A percentile compares a stretch with the other conserved stretches of the same genome.
Evolutionary conservation across 1,284 basidiomycete species (phyloP).

Genomic region (Cutaneotrichosporon sp.): DNA sequence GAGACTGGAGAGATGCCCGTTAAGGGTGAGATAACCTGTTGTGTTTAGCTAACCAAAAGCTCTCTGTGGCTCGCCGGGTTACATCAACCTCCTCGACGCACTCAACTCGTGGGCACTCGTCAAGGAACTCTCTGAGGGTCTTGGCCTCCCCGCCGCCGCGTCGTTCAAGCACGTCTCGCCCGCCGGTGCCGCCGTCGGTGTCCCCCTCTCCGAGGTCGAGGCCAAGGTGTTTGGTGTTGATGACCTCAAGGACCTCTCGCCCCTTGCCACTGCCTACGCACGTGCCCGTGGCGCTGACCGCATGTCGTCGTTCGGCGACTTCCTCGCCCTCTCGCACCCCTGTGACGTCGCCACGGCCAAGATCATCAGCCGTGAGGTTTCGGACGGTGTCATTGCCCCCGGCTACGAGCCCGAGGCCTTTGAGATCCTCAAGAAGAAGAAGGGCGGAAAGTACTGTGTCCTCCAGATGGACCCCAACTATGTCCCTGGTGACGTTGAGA

Average conservation of each 20-base stretch:
- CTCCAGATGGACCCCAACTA: conserved; percentile 85
- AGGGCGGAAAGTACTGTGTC: conserved; percentile 98
- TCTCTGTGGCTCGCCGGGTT: conserved; percentile 91
- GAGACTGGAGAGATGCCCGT: conserved; percentile 87
- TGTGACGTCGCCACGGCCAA: conserved; percentile 93
- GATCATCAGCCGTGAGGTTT: conserved; percentile 97
- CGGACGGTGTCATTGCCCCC: conserved; percentile 95
- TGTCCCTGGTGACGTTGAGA: conserved; percentile 75
- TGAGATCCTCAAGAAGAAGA: conserved; percentile 92
- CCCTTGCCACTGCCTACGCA: conserved; percentile 89
- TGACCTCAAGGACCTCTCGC: conserved; percentile 82
- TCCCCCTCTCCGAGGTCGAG: conserved; percentile 79
- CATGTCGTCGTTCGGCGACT: conserved; percentile 99
- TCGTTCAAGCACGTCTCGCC: conserved; percentile 99
- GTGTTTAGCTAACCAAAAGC: conserved; percentile 57
- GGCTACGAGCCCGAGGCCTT: conserved; percentile 86
- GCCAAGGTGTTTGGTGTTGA: conserved; percentile 96
- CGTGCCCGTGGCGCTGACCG: conserved; percentile 95
- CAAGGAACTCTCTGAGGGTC: conserved; percentile 83
- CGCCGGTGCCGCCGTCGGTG: conserved; percentile 89
- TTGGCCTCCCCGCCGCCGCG: conserved; percentile 82
- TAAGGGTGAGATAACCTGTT: conserved; percentile 63
- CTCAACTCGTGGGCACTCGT: conserved; percentile 97
- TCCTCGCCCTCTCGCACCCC: conserved; percentile 88
- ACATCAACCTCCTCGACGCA: conserved; percentile 98